Evolutionary conservation across 1,284 basidiomycete species (phyloP), one percentile per base, ranked within the genome.

Genomic region (Chondrostereum purpureum): DNA sequence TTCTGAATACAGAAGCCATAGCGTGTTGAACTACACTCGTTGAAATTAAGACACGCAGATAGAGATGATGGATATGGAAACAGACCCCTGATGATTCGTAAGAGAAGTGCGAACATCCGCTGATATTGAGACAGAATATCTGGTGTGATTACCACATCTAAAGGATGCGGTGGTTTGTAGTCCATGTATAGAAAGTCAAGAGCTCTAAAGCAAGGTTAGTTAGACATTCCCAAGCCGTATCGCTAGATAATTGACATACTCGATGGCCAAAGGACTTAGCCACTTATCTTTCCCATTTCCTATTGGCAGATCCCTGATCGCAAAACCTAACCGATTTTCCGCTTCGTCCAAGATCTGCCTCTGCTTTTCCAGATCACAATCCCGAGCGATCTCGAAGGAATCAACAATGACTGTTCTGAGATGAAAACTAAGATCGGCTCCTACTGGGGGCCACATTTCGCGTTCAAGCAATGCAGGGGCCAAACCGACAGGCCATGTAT

Each of bases 101-200:
- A 67, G 24, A 91, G 72, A 53, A 92, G 80, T 0, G 84, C 75
- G 59, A 92, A 90, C 46, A 92, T 68, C 20, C 83, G 68, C 54
- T 92, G 88, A 58, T 92, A 93, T 60, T 92, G 92, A n/a, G 77
- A 80, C 27, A 92, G 64, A 27, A 87, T 73, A 1, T 75, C 69
- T 0, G 73, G 66, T 0, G 87, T 79, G 23, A 94, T 81, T 5
- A 93, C 59, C 6, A 81, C 70, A 39, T 80, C 75, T 31, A 93
- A 66, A 0, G 88, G 77, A 17, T 72, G 69, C 1, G 89, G 88
- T 11, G 88, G 81, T 52, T 83, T 84, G 62, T 93, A 94, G 50
- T 89, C 80, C 66, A 93, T 80, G 58, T 88, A 89, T 13, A 94
- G 63, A 55, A 92, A 94, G 62, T 93, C 91, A 33, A 93, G 63